Evolutionary conservation across 225 moss, liverwort and hornwort genomes (phyloP), one percentile per base, ranked within the genome.

Genomic region (Rhytidiadelphus loreus): DNA sequence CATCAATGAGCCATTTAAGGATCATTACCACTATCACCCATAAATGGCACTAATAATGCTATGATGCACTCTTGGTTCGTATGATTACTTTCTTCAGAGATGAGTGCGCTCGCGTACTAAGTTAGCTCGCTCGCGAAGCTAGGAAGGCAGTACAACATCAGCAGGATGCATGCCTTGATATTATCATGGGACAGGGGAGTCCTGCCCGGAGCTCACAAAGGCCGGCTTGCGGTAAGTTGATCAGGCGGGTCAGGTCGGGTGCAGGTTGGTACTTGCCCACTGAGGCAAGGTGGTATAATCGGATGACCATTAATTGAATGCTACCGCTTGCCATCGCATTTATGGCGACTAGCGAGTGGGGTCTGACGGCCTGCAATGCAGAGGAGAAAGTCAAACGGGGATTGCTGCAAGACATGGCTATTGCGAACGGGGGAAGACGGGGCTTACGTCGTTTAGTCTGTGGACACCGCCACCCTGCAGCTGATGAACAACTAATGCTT

Each of bases 401-500:
- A 81, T 81, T 60, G 89, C 86, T 87, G 89, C 89, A 79, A 85
- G 81, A 73, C 55, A 76, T 85, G 87, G 89, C 87, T 81, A 85
- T 87, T 80, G 89, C 80, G 87, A 74, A 79, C 61, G 57, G 72
- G 83, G 55, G 73, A 63, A 58, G 83, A 23, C 29, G 56, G 57
- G 61, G 75, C 66, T 85, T 85, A 80, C 90, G 93, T 92, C 92
- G 92, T 92, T 89, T 93, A 90, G 88, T 80, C 85, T 88, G 86
- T 88, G 93, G 91, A 93, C 91, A 93, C 93, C 92, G 89, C 93
- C 88, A 92, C 53, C 72, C 78, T 85, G 85, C 59, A 85, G 85
- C 80, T 62, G 88, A 75, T 93, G 89, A 93, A 87, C 93, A 65
- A 87, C 89, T 78, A 82, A 86, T 90, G 84, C 80, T 76, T 80